Evolutionary conservation across 768 basidiomycete genomes (phyloP).

Genomic region (Hortiboletus flavorubellus): DNA sequence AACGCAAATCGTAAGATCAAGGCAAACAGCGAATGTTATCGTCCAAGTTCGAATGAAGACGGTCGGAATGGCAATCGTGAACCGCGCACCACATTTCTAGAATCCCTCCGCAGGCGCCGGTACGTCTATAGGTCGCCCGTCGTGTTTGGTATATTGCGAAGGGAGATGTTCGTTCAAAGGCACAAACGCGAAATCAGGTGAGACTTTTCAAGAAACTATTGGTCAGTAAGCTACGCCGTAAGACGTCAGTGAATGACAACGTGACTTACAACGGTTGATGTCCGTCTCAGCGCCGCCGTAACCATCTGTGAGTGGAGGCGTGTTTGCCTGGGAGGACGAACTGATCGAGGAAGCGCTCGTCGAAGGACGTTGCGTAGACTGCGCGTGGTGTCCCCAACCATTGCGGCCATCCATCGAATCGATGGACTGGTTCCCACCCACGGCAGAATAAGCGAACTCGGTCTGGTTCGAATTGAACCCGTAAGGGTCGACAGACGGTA

Average conservation of each 20-base stretch:
- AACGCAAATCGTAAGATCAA: conserved; percentile 34
- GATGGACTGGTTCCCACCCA: conserved; percentile 41
- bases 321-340: conserved; percentile 78
- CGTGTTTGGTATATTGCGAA: conserved; percentile 57
- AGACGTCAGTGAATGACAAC: conserved; percentile 21
- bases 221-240: conserved; percentile 47
- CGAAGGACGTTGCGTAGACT: conserved; percentile 57
- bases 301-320: conserved; percentile 66
- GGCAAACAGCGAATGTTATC: conserved; percentile 26
- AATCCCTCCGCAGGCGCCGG: conserved; percentile 23
- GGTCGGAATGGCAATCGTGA: conserved; percentile 28
- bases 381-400: conserved; percentile 41
- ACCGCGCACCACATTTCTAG: conserved; percentile 29
- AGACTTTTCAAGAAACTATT: conserved; percentile 51
- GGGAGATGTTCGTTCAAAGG: conserved; percentile 76
- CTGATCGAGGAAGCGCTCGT: conserved; percentile 70
- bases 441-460: conserved; percentile 80
- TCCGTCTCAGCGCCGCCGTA: conserved; percentile 64
- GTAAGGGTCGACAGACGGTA: conserved; percentile 70
- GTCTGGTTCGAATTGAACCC: conserved; percentile 61
- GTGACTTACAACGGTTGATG: conserved; percentile 78
- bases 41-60: conserved; percentile 33
- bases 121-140: conserved; percentile 46
- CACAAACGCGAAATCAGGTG: conserved; percentile 84
- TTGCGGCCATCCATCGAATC: conserved; percentile 37